Evolutionary conservation across 192 early-diverging fungal genomes (phyloP), one percentile per base, ranked within the genome.

Genomic region (Backusella luteola): DNA sequence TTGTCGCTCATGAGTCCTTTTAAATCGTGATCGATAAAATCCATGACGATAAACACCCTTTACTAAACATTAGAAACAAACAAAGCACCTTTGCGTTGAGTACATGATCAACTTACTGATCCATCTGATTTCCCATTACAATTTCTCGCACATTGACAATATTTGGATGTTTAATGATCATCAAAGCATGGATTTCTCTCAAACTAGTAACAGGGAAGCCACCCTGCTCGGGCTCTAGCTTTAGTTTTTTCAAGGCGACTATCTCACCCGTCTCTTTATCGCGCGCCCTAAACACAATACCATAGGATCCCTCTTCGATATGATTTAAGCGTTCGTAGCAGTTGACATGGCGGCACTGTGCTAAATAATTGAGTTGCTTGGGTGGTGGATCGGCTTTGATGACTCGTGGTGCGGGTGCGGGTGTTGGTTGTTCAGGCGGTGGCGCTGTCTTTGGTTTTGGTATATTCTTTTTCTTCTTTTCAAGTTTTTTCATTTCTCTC

Each of bases 41-140:
- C 97, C 97, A 99, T 99, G 4, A 96, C 96, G 74, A 97, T 96
- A 77, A 96, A 99, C 35, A 98, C 92, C 78, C 92, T 93, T 78
- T 71, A 85, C 59, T 29, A 82, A 75, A 59, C 74, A 17, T 12
- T 70, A 82, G 34, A 41, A 36, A 69, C 6, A 69, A 44, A 41
- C 1, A 67, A 46, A 67, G 11, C 12, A 12, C 63, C 56, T 12
- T 52, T 7, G 35, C 23, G 69, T 29, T 21, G 67, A 12, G 80
- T 39, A 52, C 46, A 12, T 49, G 14, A 12, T 29, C 34, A 17
- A 71, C 85, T 73, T 85, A 91, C 90, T 89, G 89, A 34, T 83
- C 83, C 29, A 90, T 71, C 29, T 79, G 85, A 44, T 89, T 85
- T 1, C 94, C 93, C 21, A 91, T 91, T 0, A 89, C 91, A 41